Conservation (phyloP, 371 early-diverging fungal genomes). For the Mucor mucedo region DNA sequence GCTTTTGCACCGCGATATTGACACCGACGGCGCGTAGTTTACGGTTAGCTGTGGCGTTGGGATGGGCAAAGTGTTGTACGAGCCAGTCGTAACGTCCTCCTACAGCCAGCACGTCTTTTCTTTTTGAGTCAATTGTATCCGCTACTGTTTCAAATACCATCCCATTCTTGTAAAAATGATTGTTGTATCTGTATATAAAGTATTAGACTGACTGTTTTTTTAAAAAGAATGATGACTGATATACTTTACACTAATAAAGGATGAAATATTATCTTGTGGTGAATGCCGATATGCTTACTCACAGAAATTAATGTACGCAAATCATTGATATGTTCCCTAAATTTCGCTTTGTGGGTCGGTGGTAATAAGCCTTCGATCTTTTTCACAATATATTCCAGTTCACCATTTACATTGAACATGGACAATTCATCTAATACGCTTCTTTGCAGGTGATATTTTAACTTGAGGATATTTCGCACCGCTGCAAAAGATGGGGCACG, state of each 20-base stretch:
- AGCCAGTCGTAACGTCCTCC: slow-evolving; percentile 85
- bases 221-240: slow-evolving; percentile 2
- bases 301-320: slow-evolving; percentile 58
- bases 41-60: slow-evolving; percentile 48
- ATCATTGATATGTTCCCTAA: slow-evolving; percentile 54
- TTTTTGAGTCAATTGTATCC: slow-evolving; percentile 59
- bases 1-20: slow-evolving; percentile 79
- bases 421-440: slow-evolving; percentile 71
- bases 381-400: slow-evolving; percentile 52
- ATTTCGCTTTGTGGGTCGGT: slow-evolving; percentile 49
- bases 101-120: slow-evolving; percentile 78
- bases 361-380: slow-evolving; percentile 66
- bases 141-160: slow-evolving; percentile 77
- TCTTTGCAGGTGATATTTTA: slow-evolving; percentile 64
- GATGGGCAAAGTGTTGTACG: slow-evolving; percentile 53
- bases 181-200: slow-evolving; percentile 61
- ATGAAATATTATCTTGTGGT: slow-evolving; percentile 66
- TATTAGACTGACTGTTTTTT: no score
- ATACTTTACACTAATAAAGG: slow-evolving; percentile 69
- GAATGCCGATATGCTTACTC: slow-evolving; percentile 64
- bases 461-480: slow-evolving; percentile 64
- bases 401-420: slow-evolving; percentile 65
- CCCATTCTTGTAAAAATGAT: slow-evolving; percentile 73
- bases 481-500: slow-evolving; percentile 64
- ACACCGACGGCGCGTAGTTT: slow-evolving; percentile 77